A percentile compares a stretch with the other conserved stretches of the same genome.
phyloP scores from a whole-genome alignment of 2,329 filamentous ascomycete species.

The Microdochium bolleyi region DNA sequence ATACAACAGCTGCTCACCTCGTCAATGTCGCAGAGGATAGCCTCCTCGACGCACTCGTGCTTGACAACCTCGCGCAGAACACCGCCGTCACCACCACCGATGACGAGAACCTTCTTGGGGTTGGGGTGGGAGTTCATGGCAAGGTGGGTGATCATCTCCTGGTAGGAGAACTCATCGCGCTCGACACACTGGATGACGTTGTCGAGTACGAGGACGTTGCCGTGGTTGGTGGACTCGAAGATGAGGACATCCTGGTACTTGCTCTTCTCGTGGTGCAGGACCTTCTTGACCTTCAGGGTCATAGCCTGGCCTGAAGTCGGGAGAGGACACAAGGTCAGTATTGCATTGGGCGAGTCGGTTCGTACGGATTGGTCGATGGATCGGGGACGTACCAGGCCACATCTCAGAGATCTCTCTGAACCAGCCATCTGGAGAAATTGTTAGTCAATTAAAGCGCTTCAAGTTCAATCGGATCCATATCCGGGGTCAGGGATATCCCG shows the following conservation, averaged over 20 bases:
- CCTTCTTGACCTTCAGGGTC: conserved; percentile 95
- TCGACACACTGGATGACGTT: conserved; percentile 99
- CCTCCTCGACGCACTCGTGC: conserved; percentile 95
- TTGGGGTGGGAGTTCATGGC: conserved; percentile 98
- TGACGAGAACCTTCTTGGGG: conserved; percentile 97
- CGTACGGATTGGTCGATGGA: conserved; percentile 1
- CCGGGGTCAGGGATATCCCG: too few species aligned
- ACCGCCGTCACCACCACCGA: conserved; percentile 94
- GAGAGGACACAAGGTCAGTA: background rate
- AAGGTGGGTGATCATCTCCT: conserved; percentile 99
- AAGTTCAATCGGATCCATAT: background rate
- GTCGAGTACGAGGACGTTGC: conserved; percentile 92
- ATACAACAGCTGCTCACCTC: conserved; percentile 61
- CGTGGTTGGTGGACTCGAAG: conserved; percentile 97
- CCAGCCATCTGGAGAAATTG: conserved; percentile 74
- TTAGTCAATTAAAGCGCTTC: background rate
- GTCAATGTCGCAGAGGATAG: conserved; percentile 95
- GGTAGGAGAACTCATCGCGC: conserved; percentile 98
- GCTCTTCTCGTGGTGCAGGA: conserved; percentile 98
- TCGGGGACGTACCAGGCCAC: conserved; percentile 65
- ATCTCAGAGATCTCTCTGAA: conserved; percentile 98
- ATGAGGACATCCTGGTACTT: conserved; percentile 98
- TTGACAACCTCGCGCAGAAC: conserved; percentile 98
- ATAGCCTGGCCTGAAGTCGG: conserved; percentile 74
- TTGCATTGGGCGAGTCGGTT: background rate